Evolutionary conservation across 257 asterid genomes (phyloP).

Genomic region (Avicennia marina): DNA sequence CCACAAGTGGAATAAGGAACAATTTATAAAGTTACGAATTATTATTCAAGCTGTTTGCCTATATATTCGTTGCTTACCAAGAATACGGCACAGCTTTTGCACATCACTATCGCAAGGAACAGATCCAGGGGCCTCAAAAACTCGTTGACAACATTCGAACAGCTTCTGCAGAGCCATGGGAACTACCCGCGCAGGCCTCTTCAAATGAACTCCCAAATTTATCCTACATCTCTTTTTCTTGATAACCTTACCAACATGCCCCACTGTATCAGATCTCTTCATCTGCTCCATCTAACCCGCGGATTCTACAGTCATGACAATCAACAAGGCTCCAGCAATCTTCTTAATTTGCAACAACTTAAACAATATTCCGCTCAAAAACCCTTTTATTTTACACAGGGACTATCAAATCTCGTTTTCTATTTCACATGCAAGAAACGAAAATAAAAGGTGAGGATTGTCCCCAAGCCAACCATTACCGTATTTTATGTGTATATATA

Average conservation of each 20-base stretch:
- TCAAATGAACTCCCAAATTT: slow-evolving; percentile 22
- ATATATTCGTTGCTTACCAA: slow-evolving; percentile 32
- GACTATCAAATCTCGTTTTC: no score
- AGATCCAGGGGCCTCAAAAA: slow-evolving; percentile 50
- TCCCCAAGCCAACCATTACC: no score
- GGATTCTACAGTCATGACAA: slow-evolving; percentile 32
- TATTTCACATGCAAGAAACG: no score
- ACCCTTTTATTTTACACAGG: no score
- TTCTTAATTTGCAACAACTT: no score
- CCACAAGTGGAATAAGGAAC: neutral
- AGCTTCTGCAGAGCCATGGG: slow-evolving; percentile 42
- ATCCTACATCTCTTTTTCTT: slow-evolving; percentile 28
- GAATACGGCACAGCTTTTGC: slow-evolving; percentile 34
- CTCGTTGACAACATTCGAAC: slow-evolving; percentile 39
- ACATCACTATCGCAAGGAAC: slow-evolving; percentile 50
- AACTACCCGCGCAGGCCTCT: slow-evolving; percentile 19
- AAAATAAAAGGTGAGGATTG: no score
- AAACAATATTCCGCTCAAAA: no score
- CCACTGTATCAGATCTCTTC: slow-evolving; percentile 22
- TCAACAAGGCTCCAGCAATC: neutral
- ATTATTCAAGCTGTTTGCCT: no score
- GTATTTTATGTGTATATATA: no score
- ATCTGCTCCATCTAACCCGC: no score
- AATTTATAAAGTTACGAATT: neutral
- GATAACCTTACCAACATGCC: slow-evolving; percentile 24